Conservation (phyloP, 805 yeast species). For the Jamesozyma rosinii region DNA sequence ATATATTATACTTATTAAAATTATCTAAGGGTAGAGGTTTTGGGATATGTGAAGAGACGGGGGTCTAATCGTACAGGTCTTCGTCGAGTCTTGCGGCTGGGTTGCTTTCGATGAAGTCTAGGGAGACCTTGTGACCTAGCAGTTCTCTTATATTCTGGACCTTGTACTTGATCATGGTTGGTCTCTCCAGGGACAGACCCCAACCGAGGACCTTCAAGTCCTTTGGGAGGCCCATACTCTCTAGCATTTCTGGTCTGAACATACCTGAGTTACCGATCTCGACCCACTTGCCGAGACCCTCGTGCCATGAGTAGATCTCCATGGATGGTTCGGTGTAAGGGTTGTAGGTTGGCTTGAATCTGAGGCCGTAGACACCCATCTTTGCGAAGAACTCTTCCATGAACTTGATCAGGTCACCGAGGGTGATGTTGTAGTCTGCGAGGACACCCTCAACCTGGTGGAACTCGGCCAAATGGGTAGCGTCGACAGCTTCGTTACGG, state of each 20-base stretch:
- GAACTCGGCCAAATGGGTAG: conserved; percentile 97
- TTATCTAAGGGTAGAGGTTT: not conserved
- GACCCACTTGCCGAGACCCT: conserved; percentile 92
- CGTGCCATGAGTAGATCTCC: conserved; percentile 96
- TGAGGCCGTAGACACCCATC: conserved; percentile 92
- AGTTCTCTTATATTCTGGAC: conserved; percentile 93
- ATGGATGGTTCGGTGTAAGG: conserved; percentile 98
- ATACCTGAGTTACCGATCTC: conserved; percentile 99
- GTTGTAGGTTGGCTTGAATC: conserved; percentile 98
- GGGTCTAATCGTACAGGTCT: conserved; percentile 40
- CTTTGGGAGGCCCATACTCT: conserved; percentile 94
- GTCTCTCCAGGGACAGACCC: conserved; percentile 96
- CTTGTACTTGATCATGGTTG: conserved; percentile 97
- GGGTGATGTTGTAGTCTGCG: conserved; percentile 89
- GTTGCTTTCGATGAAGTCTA: conserved; percentile 88
- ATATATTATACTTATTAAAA: not conserved
- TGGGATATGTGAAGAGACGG: too few relatives aligned
- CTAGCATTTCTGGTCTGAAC: conserved; percentile 99
- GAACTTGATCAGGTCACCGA: conserved; percentile 95
- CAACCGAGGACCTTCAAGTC: conserved; percentile 91
- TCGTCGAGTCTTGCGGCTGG: conserved; percentile 97
- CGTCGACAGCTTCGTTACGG: conserved; percentile 99
- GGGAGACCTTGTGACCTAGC: conserved; percentile 90
- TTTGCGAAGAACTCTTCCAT: conserved; percentile 94
- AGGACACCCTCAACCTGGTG: conserved; percentile 99